Evolutionary conservation across 345 rosid genomes (phyloP), one percentile per base, ranked within the genome.

Genomic region (Microcos paniculata): DNA sequence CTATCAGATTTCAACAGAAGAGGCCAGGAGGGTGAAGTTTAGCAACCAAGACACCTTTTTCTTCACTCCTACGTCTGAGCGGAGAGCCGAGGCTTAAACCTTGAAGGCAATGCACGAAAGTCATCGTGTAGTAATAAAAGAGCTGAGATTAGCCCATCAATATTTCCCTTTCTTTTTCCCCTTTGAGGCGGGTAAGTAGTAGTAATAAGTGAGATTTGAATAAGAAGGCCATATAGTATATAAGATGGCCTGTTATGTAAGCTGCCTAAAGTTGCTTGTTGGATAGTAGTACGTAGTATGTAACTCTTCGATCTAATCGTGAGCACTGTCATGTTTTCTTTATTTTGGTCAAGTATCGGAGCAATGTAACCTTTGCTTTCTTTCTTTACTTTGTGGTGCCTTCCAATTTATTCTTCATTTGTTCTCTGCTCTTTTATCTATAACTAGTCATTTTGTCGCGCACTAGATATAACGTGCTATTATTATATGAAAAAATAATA

Each of bases 21-120:
- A 94, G 10, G 98, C 97, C 0, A 81, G 64, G 69, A 82, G 79
- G 75, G 46, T 92, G 76, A 89, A 94, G 88, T 80, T 75, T 24
- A 81, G 52, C 62, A 84, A 81, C 76, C 82, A 67, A 70, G 88
- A 86, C 84, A 84, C 84, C 38, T 80, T 82, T 23, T 52, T 91
- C 68, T 70, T 80, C 33, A 68, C 48, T 16, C 33, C 82, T 2
- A 73, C 73, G 21, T 64, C 77, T 43, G 68, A 58, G 42, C 45
- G 80, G 83, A 85, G 84, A 28, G 87, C 83, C 19, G 92, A 81
- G n/a, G 94, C 91, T 46, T 88, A 58, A 80, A 64, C 19, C 28
- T 51, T 35, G 40, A 48, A 56, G 33, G 78, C 71, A 72, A 40
- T 80, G 57, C 78, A 40, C 4, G 1, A 7, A 66, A 51, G 71